Conservation (phyloP, 139 green algal genomes). For the Nannochloris sp. region DNA sequence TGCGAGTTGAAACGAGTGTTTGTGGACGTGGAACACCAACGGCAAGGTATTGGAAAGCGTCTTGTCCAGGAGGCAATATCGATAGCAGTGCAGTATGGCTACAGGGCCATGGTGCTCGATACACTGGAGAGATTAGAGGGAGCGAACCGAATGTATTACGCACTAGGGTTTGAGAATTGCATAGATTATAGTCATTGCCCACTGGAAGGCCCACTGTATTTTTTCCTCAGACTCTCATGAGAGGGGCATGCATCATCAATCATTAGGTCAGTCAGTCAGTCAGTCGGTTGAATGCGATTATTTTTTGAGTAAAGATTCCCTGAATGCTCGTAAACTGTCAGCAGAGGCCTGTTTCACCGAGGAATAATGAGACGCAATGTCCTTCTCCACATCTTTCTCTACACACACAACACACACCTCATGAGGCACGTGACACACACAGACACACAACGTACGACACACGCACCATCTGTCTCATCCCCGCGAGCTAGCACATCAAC, state of each 20-base stretch:
- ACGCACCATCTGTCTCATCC: not conserved
- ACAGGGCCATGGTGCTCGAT: constrained; percentile 25
- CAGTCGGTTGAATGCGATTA: not conserved
- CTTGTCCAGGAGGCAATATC: constrained; percentile 8
- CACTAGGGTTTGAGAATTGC: constrained; percentile 20
- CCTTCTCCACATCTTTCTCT: constrained; percentile 17
- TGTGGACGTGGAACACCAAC: constrained; percentile 21
- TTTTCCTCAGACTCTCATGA: constrained; percentile 4
- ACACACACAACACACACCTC: not conserved
- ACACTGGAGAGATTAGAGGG: constrained; percentile 22
- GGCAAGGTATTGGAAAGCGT: constrained; percentile 7
- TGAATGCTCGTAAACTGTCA: constrained; percentile 12
- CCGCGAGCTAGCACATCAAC: not conserved
- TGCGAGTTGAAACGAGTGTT: constrained; percentile 35
- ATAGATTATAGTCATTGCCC: constrained; percentile 28
- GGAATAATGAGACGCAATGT: constrained; percentile 17
- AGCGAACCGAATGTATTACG: constrained; percentile 20
- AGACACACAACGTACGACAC: not conserved
- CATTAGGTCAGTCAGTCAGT: not conserved
- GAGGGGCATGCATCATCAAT: not conserved
- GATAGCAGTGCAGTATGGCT: constrained; percentile 5
- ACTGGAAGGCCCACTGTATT: constrained; percentile 26
- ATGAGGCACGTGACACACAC: not conserved
- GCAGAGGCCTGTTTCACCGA: constrained; percentile 8
- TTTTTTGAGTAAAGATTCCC: constrained; percentile 3